phyloP scores from a whole-genome alignment of 306 rosid genomes.

The Lathyrus sativus region DNA sequence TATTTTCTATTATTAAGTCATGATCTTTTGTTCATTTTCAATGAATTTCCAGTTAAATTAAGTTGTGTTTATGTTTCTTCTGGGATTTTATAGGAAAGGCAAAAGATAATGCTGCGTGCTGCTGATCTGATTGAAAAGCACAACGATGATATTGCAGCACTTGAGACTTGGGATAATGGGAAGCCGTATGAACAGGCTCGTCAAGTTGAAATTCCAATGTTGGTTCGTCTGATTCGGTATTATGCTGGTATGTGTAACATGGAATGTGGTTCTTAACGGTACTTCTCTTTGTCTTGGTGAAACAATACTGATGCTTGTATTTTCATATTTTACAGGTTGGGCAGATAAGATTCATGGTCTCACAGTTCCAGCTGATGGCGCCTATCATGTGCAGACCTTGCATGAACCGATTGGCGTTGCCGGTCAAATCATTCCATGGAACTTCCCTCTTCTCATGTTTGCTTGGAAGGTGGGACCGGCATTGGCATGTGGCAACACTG shows the following conservation, averaged over 20 bases:
- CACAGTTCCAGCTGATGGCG: constrained; percentile 83
- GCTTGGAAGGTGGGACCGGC: constrained; percentile 95
- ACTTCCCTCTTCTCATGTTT: constrained; percentile 91
- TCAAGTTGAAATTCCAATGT: constrained; percentile 68
- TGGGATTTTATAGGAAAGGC: constrained; percentile 61
- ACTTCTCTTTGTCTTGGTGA: constrained; percentile 2
- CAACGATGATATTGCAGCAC: constrained; percentile 73
- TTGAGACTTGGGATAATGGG: constrained; percentile 96
- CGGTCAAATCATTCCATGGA: constrained; percentile 98
- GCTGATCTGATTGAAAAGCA: constrained; percentile 85
- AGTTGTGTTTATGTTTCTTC: neutral
- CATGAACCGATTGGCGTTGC: constrained; percentile 96
- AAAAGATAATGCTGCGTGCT: constrained; percentile 61
- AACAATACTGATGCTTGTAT: constrained; percentile 13
- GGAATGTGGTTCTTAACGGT: constrained; percentile 2
- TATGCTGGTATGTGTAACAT: constrained; percentile 64
- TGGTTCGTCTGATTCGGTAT: constrained; percentile 69
- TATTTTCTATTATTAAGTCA: neutral
- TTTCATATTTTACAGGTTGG: constrained; percentile 63
- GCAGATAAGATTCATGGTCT: constrained; percentile 95
- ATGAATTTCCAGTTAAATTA: constrained; percentile 9
- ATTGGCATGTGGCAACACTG: constrained; percentile 82
- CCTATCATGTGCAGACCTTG: constrained; percentile 73
- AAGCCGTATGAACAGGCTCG: constrained; percentile 84
- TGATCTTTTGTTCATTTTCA: constrained; percentile 16